These are phyloP conservation scores for Noccaea caerulescens DNA, from an alignment of 345 rosid genomes.

Conservation along the genomic window DNA sequence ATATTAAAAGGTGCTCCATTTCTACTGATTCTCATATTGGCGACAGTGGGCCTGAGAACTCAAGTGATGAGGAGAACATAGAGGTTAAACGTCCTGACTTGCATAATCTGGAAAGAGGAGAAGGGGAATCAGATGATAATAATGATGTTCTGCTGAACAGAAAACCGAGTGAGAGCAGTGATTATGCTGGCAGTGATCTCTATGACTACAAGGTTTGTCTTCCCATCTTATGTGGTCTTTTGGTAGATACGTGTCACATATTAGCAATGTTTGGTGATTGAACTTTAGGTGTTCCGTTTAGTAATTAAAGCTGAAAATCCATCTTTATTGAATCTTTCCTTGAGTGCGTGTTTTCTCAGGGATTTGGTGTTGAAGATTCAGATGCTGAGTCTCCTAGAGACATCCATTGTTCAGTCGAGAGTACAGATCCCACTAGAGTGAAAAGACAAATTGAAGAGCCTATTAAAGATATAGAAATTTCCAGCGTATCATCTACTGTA, in stretches of 20 bases:
- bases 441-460: slow-evolving; percentile 64
- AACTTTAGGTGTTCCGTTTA: slow-evolving; percentile 1
- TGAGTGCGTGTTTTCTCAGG: slow-evolving; percentile 52
- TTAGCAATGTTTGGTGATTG: slow-evolving; percentile 24
- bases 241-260: slow-evolving; percentile 5
- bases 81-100: slow-evolving; percentile 69
- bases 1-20: slow-evolving; percentile 82
- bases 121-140: slow-evolving; percentile 75
- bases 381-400: slow-evolving; percentile 70
- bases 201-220: slow-evolving; percentile 84
- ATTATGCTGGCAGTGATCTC: slow-evolving; percentile 80
- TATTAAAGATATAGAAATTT: slow-evolving; percentile 53
- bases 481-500: slow-evolving; percentile 57
- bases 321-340: slow-evolving; percentile 7
- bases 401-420: slow-evolving; percentile 57
- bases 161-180: slow-evolving; percentile 89
- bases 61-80: slow-evolving; percentile 79
- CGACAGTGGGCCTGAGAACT: slow-evolving; percentile 86
- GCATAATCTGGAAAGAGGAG: slow-evolving; percentile 74
- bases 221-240: slow-evolving; percentile 26
- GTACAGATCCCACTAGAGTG: slow-evolving; percentile 49
- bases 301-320: background rate
- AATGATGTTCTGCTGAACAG: slow-evolving; percentile 69
- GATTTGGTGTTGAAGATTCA: slow-evolving; percentile 81
- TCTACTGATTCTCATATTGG: slow-evolving; percentile 91